Conservation (phyloP, 169 alveolate species). For the Plasmodium blacklocki region DNA sequence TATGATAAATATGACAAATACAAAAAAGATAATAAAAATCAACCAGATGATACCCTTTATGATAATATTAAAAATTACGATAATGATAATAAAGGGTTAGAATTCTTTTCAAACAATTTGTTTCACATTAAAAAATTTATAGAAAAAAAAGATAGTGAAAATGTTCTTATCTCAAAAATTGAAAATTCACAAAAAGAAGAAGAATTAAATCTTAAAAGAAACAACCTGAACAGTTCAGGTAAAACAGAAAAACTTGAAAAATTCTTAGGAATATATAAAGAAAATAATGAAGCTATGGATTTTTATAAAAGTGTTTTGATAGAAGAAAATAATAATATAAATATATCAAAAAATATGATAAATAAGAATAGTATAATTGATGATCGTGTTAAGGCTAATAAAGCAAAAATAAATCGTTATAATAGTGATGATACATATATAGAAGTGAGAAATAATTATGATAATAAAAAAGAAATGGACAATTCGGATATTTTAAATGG, state of each 20-base stretch:
- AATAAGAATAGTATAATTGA: not conserved
- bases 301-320: conserved; percentile 3
- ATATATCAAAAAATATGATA: not conserved
- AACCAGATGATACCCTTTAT: not conserved
- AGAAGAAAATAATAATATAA: conserved; percentile 4
- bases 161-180: conserved; percentile 1
- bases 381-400: not conserved
- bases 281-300: conserved; percentile 14
- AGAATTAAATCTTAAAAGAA: conserved; percentile 5
- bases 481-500: not conserved
- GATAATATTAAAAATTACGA: not conserved
- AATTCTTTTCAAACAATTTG: conserved; percentile 59
- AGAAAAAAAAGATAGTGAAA: conserved; percentile 24
- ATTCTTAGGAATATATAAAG: conserved; percentile 25
- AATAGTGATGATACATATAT: not conserved
- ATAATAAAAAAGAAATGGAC: not conserved
- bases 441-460: not conserved
- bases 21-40: not conserved
- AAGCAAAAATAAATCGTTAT: not conserved
- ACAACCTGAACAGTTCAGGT: not conserved
- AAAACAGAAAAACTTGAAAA: conserved; percentile 12
- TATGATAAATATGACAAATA: not conserved
- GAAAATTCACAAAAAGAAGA: conserved; percentile 41
- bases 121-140: conserved; percentile 28
- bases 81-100: conserved; percentile 19